Percentiles rank a stretch among this genome's conserved stretches.
Evolutionary conservation across 768 basidiomycete species (phyloP).

Genomic region (Clathrus columnatus): DNA sequence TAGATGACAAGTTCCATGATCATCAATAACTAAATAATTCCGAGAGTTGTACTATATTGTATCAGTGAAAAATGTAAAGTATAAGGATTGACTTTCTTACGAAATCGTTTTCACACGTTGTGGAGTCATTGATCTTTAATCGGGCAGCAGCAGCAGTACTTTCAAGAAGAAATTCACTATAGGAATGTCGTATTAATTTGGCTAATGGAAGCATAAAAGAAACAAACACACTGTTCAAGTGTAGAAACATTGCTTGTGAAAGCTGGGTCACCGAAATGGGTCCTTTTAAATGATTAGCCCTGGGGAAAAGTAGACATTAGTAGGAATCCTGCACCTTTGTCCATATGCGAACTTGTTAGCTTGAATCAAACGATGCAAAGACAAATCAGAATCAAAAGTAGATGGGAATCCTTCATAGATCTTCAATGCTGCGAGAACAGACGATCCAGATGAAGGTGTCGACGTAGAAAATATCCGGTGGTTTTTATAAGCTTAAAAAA

Average conservation of each 20-base stretch:
- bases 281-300: conserved; percentile 15
- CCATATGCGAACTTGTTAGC: conserved; percentile 29
- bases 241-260: conserved; percentile 29
- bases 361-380: conserved; percentile 27
- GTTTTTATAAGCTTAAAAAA: conserved; percentile 17
- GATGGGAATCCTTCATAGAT: conserved; percentile 25
- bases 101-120: conserved; percentile 16
- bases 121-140: conserved; percentile 19
- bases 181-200: background rate
- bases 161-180: conserved; percentile 16
- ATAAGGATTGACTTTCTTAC: no score
- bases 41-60: conserved; percentile 28
- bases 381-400: conserved; percentile 16
- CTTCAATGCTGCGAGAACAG: conserved; percentile 30
- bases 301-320: background rate
- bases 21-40: conserved; percentile 22
- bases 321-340: conserved; percentile 8
- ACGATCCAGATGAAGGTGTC: conserved; percentile 28
- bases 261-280: conserved; percentile 28
- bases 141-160: conserved; percentile 19
- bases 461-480: conserved; percentile 26
- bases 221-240: conserved; percentile 21
- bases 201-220: background rate
- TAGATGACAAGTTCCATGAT: conserved; percentile 30
- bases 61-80: no score